Evolutionary conservation across 345 rosid species (phyloP).

Genomic region (Euclidium syriacum): DNA sequence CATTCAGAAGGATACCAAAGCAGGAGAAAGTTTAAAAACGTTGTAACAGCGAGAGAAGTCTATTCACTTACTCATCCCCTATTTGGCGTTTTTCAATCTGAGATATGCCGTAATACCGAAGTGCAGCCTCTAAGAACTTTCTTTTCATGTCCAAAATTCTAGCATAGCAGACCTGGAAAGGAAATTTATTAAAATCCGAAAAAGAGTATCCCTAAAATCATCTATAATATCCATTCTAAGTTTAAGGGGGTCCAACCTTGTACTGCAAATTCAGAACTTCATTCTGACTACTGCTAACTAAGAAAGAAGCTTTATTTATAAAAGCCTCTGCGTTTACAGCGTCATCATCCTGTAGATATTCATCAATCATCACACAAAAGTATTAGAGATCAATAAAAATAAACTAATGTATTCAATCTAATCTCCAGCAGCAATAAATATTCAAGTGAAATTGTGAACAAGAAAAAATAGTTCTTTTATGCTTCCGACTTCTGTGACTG

Average conservation of each 20-base stretch:
- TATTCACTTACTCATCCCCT: constrained; percentile 74
- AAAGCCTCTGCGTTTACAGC: constrained; percentile 96
- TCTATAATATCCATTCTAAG: not conserved
- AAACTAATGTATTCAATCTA: not conserved
- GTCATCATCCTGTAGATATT: constrained; percentile 80
- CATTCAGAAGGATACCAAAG: not conserved
- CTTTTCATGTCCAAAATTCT: constrained; percentile 95
- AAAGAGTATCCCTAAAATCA: not conserved
- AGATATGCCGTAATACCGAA: constrained; percentile 87
- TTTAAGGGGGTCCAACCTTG: constrained; percentile 46
- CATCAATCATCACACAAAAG: constrained; percentile 14
- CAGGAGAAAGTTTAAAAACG: not conserved
- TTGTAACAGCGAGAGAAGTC: constrained; percentile 2
- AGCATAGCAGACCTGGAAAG: constrained; percentile 82
- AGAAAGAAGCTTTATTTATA: constrained; percentile 93
- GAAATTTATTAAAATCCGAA: not conserved
- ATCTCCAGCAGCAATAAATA: not conserved
- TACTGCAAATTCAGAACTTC: constrained; percentile 88
- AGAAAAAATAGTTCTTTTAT: not conserved
- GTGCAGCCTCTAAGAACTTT: constrained; percentile 94
- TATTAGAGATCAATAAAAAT: not conserved
- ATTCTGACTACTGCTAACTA: constrained; percentile 92
- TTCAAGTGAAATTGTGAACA: not conserved
- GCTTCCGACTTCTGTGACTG: not conserved
- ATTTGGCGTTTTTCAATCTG: constrained; percentile 93